phyloP scores from a whole-genome alignment of 176 grass and related monocot species.

The Hordeum marinum region DNA sequence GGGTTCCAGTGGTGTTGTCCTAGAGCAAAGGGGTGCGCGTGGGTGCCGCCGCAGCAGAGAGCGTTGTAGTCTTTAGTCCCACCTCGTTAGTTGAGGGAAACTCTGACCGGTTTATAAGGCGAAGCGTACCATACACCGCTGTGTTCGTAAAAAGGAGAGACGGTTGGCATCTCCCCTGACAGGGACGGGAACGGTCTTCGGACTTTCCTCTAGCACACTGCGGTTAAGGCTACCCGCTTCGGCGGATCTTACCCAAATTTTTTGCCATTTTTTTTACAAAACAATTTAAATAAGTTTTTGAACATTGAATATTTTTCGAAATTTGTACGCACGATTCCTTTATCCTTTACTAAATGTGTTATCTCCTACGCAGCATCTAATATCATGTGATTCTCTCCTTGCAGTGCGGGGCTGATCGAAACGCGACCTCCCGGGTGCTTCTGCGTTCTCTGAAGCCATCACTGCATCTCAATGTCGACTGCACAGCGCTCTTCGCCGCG shows the following conservation, averaged over 20 bases:
- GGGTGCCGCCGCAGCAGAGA: too few relatives aligned
- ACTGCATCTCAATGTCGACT: constrained; percentile 79
- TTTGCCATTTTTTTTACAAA: background rate
- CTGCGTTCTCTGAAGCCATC: constrained; percentile 87
- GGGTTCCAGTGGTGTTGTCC: background rate
- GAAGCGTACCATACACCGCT: accelerated
- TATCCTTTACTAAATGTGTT: background rate
- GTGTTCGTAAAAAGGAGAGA: constrained; percentile 86
- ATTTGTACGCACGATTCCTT: background rate
- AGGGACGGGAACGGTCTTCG: constrained; percentile 61
- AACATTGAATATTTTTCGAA: background rate
- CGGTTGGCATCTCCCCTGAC: constrained; percentile 91
- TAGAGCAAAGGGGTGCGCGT: background rate
- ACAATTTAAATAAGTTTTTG: too few relatives aligned
- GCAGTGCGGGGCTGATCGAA: constrained; percentile 80
- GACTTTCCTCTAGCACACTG: constrained; percentile 7
- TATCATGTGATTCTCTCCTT: background rate
- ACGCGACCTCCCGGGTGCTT: constrained; percentile 68
- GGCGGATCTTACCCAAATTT: constrained; percentile 43
- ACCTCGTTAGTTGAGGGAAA: background rate
- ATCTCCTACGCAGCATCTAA: background rate
- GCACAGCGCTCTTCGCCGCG: constrained; percentile 76
- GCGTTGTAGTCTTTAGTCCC: constrained; percentile 27
- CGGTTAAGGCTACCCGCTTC: constrained; percentile 44
- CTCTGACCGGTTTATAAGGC: background rate